Evolutionary conservation across 108 stramenopile genomes (phyloP).

Genomic region (Cyclotella choctawhatcheeana): DNA sequence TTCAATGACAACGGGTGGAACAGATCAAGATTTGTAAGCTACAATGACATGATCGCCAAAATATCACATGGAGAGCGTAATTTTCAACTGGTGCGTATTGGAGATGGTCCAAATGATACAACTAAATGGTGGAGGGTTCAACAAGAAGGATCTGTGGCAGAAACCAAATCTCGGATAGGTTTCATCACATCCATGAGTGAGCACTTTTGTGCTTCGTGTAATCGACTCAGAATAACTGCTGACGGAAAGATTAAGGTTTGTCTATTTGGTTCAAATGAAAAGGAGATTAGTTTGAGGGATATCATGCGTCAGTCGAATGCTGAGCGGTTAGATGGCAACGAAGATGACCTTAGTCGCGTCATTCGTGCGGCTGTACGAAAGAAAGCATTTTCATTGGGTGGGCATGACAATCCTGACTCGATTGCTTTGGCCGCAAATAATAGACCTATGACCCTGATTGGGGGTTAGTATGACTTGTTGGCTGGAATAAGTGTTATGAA

Average conservation of each 20-base stretch:
- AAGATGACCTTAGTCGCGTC: conserved; percentile 57
- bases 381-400: conserved; percentile 91
- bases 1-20: conserved; percentile 97
- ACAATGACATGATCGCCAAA: conserved; percentile 81
- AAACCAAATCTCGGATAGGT: conserved; percentile 66
- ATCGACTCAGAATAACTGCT: conserved; percentile 96
- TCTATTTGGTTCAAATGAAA: conserved; percentile 87
- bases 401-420: conserved; percentile 81
- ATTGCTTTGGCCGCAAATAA: conserved; percentile 85
- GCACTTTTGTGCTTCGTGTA: conserved; percentile 97
- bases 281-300: conserved; percentile 90
- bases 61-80: conserved; percentile 1
- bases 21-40: conserved; percentile 77
- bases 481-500: not conserved
- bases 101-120: conserved; percentile 93
- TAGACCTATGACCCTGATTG: conserved; percentile 97
- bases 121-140: conserved; percentile 94
- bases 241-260: conserved; percentile 98
- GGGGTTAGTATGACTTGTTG: conserved; percentile 68
- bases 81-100: conserved; percentile 41
- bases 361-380: conserved; percentile 79
- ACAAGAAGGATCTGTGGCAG: not conserved
- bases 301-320: conserved; percentile 56
- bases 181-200: conserved; percentile 99
- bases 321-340: not conserved